Percentiles rank a stretch among this genome's conserved stretches.
phyloP scores from a whole-genome alignment of 2,329 filamentous ascomycete species.

The Epicoccum nigrum region DNA sequence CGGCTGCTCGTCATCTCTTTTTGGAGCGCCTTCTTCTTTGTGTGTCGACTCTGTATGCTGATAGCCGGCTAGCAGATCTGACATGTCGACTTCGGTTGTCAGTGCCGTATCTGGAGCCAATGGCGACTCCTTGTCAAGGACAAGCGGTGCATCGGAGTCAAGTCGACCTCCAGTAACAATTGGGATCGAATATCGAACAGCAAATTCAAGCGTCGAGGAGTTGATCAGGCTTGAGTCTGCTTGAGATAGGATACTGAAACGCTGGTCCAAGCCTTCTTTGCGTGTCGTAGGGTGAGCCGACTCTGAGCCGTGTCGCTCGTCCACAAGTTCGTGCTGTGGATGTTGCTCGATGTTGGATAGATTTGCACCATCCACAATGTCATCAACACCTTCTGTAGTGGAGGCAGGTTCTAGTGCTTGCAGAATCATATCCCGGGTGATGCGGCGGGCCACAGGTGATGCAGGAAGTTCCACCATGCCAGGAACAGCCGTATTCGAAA shows the following conservation, averaged over 20 bases:
- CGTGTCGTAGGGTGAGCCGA: not conserved
- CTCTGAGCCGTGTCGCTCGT: not conserved
- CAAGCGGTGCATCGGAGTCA: slow-evolving; percentile 11
- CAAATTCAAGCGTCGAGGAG: slow-evolving; percentile 43
- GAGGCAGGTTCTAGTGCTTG: slow-evolving; percentile 36
- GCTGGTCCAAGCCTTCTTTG: slow-evolving; percentile 13
- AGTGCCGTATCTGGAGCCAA: slow-evolving; percentile 17
- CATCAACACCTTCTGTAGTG: slow-evolving; percentile 30
- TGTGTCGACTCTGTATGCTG: slow-evolving; percentile 36
- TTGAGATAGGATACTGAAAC: slow-evolving; percentile 35
- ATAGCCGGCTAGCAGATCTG: slow-evolving; percentile 41
- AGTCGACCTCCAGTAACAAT: slow-evolving; percentile 24
- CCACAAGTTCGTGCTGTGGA: not conserved
- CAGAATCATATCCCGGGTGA: slow-evolving; percentile 43
- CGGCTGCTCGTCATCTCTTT: slow-evolving; percentile 21
- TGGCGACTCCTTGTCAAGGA: slow-evolving; percentile 8
- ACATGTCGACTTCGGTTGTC: slow-evolving; percentile 42
- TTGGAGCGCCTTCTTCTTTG: slow-evolving; percentile 19
- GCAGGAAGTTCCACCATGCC: slow-evolving; percentile 36
- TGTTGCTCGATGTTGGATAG: not conserved
- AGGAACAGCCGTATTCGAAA: slow-evolving; percentile 6
- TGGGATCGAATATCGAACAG: slow-evolving; percentile 38
- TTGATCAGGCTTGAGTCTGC: slow-evolving; percentile 33
- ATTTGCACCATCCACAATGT: slow-evolving; percentile 11
- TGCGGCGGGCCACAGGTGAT: slow-evolving; percentile 40